phyloP scores from a whole-genome alignment of 2,329 filamentous ascomycete genomes.

The Fusarium neocosmosporiellum region DNA sequence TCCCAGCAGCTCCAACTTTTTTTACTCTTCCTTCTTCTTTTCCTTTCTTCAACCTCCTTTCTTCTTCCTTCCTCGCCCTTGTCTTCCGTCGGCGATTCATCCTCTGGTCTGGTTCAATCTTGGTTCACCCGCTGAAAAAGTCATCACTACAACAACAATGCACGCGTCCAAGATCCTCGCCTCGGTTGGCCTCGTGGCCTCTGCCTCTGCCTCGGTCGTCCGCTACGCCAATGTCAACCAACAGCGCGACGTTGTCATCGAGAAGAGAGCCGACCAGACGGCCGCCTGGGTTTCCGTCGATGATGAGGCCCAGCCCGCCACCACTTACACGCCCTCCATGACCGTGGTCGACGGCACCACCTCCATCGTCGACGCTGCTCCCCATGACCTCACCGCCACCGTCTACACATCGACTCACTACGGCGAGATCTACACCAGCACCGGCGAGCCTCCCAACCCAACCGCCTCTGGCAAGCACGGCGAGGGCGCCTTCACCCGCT shows the following conservation, averaged over 20 bases:
- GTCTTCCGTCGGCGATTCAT: slow-evolving; percentile 25
- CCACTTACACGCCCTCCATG: slow-evolving; percentile 61
- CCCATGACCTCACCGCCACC: slow-evolving; percentile 60
- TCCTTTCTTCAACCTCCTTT: slow-evolving; percentile 4
- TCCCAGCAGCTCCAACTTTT: slow-evolving; percentile 15
- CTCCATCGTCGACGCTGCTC: slow-evolving; percentile 51
- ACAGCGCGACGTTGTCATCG: slow-evolving; percentile 29
- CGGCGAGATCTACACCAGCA: slow-evolving; percentile 54
- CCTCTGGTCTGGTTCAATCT: background rate
- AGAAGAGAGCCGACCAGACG: slow-evolving; percentile 49
- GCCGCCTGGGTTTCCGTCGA: slow-evolving; percentile 65
- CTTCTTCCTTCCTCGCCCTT: slow-evolving; percentile 18
- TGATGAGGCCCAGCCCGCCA: slow-evolving; percentile 56
- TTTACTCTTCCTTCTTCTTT: background rate
- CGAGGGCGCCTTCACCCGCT: slow-evolving; percentile 62
- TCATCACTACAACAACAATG: slow-evolving; percentile 40
- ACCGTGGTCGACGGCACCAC: slow-evolving; percentile 60
- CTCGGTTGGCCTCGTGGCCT: slow-evolving; percentile 46
- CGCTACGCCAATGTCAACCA: slow-evolving; percentile 29
- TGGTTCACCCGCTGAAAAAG: background rate
- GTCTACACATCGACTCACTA: slow-evolving; percentile 52
- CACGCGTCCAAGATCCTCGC: slow-evolving; percentile 46
- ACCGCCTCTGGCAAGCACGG: slow-evolving; percentile 55
- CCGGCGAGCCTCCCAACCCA: slow-evolving; percentile 57
- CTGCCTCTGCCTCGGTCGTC: slow-evolving; percentile 37